These are phyloP conservation scores for Eutrema yunnanense DNA, from an alignment of 345 rosid species.

Conservation along the genomic window DNA sequence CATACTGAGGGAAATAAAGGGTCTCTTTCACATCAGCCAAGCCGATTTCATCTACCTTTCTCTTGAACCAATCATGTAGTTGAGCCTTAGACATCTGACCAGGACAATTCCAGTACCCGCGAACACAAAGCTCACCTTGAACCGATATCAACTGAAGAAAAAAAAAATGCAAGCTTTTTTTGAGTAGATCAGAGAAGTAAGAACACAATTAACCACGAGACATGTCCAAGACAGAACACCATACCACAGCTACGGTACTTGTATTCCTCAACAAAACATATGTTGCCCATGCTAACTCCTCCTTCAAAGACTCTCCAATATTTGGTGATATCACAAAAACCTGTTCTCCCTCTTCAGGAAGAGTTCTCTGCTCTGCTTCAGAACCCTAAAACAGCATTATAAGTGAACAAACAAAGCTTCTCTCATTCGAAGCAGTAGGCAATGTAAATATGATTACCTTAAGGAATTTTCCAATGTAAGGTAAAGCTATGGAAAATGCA, in stretches of 20 bases:
- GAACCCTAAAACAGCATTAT: conserved; percentile 43
- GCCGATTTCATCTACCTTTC: conserved; percentile 48
- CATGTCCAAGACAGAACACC: neutral
- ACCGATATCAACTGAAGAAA: conserved; percentile 47
- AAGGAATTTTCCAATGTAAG: conserved; percentile 72
- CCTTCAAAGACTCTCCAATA: conserved; percentile 43
- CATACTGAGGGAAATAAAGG: conserved; percentile 62
- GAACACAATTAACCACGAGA: neutral
- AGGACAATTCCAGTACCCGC: conserved; percentile 84
- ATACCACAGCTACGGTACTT: conserved; percentile 65
- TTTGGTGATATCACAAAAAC: conserved; percentile 56
- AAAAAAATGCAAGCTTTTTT: neutral
- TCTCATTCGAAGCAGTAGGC: neutral
- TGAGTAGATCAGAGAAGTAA: neutral
- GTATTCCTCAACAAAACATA: conserved; percentile 80
- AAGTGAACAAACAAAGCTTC: neutral
- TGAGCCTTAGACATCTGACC: conserved; percentile 40
- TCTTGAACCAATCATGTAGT: conserved; percentile 55
- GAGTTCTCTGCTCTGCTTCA: conserved; percentile 35
- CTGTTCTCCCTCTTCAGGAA: conserved; percentile 63
- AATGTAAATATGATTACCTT: conserved; percentile 35
- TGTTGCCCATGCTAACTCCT: conserved; percentile 86
- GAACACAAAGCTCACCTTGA: conserved; percentile 59
- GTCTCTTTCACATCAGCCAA: conserved; percentile 56
- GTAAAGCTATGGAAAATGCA: conserved; percentile 62